Conservation (phyloP, 352 stramenopile genomes). For the Pythium brassicae region DNA sequence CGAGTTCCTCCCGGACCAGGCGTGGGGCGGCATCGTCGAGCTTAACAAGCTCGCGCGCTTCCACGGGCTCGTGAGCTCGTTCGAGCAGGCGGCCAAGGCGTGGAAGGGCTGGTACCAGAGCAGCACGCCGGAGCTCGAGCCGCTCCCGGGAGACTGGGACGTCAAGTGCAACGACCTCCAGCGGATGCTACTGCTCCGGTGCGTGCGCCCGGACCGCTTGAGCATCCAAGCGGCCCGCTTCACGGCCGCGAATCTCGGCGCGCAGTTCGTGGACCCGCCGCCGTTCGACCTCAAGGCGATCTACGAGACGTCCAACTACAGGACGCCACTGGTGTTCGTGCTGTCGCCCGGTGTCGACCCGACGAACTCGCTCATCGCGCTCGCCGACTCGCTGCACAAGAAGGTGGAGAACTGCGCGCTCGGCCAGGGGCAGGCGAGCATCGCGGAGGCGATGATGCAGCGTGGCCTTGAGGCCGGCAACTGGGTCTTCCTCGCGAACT, state of each 20-base stretch:
- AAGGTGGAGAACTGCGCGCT: conserved; percentile 91
- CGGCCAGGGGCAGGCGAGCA: conserved; percentile 91
- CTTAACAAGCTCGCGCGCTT: conserved; percentile 89
- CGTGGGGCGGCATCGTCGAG: conserved; percentile 91
- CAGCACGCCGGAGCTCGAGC: conserved; percentile 86
- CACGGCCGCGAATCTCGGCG: conserved; percentile 87
- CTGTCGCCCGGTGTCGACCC: conserved; percentile 94
- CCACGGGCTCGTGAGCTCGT: conserved; percentile 84
- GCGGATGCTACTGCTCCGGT: conserved; percentile 91
- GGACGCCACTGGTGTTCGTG: conserved; percentile 94
- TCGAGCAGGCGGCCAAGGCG: conserved; percentile 83
- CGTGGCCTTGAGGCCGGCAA: conserved; percentile 81
- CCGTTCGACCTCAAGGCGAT: conserved; percentile 91
- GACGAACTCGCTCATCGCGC: conserved; percentile 88
- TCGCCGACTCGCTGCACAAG: conserved; percentile 78
- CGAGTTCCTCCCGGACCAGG: conserved; percentile 80
- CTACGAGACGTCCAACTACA: conserved; percentile 84
- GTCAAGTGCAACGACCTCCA: conserved; percentile 93
- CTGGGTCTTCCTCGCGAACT: conserved; percentile 96
- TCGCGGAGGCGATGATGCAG: conserved; percentile 88
- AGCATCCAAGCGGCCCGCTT: conserved; percentile 91
- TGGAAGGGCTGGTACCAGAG: conserved; percentile 87
- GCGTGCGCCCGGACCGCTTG: conserved; percentile 89
- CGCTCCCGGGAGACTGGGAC: conserved; percentile 91
- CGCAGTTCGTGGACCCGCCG: conserved; percentile 91